Evolutionary conservation across 192 early-diverging fungal species (phyloP).

Genomic region (Chytriomyces sp.): DNA sequence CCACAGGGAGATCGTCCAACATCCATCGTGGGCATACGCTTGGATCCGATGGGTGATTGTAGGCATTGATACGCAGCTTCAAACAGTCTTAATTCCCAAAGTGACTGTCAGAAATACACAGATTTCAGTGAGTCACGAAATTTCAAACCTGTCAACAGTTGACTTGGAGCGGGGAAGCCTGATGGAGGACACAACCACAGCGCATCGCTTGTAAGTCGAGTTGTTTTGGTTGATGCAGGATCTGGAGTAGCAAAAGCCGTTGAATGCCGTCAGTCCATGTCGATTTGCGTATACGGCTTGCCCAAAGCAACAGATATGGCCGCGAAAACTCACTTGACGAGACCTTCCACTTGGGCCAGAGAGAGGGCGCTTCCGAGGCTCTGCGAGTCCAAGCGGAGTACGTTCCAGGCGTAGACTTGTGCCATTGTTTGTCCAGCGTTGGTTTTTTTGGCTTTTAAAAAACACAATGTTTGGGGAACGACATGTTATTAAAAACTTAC

Average conservation of each 20-base stretch:
- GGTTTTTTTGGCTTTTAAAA: no score
- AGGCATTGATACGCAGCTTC: conserved; percentile 15
- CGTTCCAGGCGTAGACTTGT: neutral
- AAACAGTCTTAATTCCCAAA: neutral
- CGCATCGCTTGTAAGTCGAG: neutral
- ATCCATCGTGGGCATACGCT: neutral
- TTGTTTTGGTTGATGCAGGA: neutral
- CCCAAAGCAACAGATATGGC: neutral
- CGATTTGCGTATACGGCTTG: neutral
- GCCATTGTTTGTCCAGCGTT: no score
- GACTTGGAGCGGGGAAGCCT: neutral
- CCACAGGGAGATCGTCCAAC: neutral
- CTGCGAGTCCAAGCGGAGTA: conserved; percentile 9
- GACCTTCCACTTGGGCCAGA: neutral
- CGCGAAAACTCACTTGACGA: neutral
- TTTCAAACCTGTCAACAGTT: neutral
- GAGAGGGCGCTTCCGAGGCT: neutral
- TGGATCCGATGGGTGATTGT: neutral
- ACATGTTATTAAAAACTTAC: no score
- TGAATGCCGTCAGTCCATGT: neutral
- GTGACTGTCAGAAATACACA: neutral
- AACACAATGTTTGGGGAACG: no score
- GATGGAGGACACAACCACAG: conserved; percentile 24
- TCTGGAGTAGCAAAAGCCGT: neutral
- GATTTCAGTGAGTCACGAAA: neutral